Evolutionary conservation across 768 basidiomycete genomes (phyloP).

Genomic region (Kwoniella mangroviensis): DNA sequence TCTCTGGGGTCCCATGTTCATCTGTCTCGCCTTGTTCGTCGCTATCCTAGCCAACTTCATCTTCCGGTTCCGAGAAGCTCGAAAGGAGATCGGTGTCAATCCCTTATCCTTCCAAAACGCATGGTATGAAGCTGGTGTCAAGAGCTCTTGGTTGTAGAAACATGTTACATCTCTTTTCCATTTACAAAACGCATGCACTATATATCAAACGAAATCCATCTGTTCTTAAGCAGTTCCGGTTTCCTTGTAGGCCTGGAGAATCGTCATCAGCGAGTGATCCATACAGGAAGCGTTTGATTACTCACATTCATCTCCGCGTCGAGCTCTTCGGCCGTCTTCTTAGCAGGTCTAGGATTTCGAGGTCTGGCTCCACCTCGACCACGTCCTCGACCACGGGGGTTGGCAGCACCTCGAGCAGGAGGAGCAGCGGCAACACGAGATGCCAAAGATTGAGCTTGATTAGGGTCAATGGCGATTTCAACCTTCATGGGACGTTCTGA

Average conservation of each 20-base stretch:
- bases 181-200: slow-evolving; percentile 18
- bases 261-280: background rate
- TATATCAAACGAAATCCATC: background rate
- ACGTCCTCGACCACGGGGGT: slow-evolving; percentile 35
- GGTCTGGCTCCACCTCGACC: slow-evolving; percentile 59
- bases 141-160: slow-evolving; percentile 19
- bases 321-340: slow-evolving; percentile 84
- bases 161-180: slow-evolving; percentile 10
- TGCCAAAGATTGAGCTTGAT: slow-evolving; percentile 69
- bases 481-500: slow-evolving; percentile 98
- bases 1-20: slow-evolving; percentile 77
- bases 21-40: slow-evolving; percentile 80
- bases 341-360: slow-evolving; percentile 42
- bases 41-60: slow-evolving; percentile 73
- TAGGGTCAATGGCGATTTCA: slow-evolving; percentile 91
- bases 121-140: slow-evolving; percentile 36
- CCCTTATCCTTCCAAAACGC: slow-evolving; percentile 43
- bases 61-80: slow-evolving; percentile 42
- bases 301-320: slow-evolving; percentile 98
- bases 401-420: slow-evolving; percentile 54
- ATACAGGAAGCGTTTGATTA: background rate
- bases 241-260: slow-evolving; percentile 41
- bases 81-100: slow-evolving; percentile 32
- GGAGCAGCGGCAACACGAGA: slow-evolving; percentile 74
- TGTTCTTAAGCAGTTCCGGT: slow-evolving; percentile 24